These are phyloP conservation scores for Calocera viscosa DNA, from an alignment of 768 basidiomycete species.

Conservation along the genomic window DNA sequence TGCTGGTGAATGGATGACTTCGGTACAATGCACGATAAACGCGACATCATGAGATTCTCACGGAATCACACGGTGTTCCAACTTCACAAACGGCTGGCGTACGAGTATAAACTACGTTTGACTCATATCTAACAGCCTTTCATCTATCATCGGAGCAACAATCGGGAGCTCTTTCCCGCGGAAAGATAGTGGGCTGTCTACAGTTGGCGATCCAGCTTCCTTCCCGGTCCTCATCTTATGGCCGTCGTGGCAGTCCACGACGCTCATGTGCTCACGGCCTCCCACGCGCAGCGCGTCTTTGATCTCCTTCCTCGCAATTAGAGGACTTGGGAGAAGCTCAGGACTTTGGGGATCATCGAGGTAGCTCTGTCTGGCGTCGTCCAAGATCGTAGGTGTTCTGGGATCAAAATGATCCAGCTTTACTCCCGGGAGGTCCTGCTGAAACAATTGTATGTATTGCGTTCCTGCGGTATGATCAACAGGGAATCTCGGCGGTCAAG, in stretches of 20 bases:
- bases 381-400: background rate
- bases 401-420: conserved; percentile 8
- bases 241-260: conserved; percentile 64
- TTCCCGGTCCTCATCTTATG: conserved; percentile 32
- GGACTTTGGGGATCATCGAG: conserved; percentile 41
- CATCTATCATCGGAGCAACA: conserved; percentile 54
- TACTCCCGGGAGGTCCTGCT: conserved; percentile 29
- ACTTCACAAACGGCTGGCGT: too few species aligned
- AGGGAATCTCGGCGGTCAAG: background rate
- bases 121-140: conserved; percentile 34
- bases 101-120: too few species aligned
- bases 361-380: conserved; percentile 39
- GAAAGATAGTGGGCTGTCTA: conserved; percentile 15
- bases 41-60: too few species aligned
- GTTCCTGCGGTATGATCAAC: conserved; percentile 37
- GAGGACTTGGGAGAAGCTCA: conserved; percentile 34
- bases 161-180: conserved; percentile 41
- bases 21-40: too few species aligned
- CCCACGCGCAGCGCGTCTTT: conserved; percentile 43
- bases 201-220: background rate
- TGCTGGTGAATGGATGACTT: too few species aligned
- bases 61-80: too few species aligned
- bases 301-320: conserved; percentile 25
- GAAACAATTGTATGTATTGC: conserved; percentile 57
- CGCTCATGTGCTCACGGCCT: conserved; percentile 61